These are phyloP conservation scores for Dryadomyces quercus-mongolicae DNA, from an alignment of 2,329 filamentous ascomycete species.

Conservation along the genomic window DNA sequence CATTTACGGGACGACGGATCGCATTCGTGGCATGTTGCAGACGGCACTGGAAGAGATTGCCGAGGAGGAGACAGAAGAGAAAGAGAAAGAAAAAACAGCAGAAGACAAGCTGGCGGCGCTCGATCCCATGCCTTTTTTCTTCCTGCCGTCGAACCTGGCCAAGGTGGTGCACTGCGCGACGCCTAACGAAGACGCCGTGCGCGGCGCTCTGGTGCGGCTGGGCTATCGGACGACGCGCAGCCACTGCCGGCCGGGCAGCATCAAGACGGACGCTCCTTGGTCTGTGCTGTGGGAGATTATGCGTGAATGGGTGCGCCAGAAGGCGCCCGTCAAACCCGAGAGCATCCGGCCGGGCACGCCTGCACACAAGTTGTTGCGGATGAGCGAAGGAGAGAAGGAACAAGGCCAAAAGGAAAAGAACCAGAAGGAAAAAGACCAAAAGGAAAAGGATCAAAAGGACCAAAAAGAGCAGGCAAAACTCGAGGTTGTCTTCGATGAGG, in stretches of 20 bases:
- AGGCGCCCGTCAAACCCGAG: constrained; percentile 61
- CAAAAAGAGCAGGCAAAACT: constrained; percentile 19
- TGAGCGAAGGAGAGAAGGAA: constrained; percentile 19
- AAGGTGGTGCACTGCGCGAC: constrained; percentile 69
- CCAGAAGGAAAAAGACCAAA: constrained; percentile 10
- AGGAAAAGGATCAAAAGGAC: neutral
- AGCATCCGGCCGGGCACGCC: constrained; percentile 58
- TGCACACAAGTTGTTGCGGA: constrained; percentile 56
- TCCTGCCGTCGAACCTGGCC: constrained; percentile 62
- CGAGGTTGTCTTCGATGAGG: constrained; percentile 59
- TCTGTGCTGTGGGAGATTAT: constrained; percentile 83
- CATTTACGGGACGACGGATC: constrained; percentile 65
- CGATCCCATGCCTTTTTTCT: constrained; percentile 76
- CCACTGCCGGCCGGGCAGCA: constrained; percentile 77
- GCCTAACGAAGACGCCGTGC: constrained; percentile 65
- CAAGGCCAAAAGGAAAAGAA: neutral
- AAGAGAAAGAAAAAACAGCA: constrained; percentile 25
- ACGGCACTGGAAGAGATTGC: constrained; percentile 68
- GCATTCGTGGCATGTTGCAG: constrained; percentile 84
- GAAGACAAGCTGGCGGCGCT: constrained; percentile 37
- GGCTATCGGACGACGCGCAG: constrained; percentile 78
- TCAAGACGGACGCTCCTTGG: constrained; percentile 94
- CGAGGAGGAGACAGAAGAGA: constrained; percentile 38
- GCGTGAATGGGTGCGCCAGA: constrained; percentile 80
- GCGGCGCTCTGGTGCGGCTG: constrained; percentile 67